Percentiles rank a stretch among this genome's conserved stretches.
Conservation (phyloP, 805 yeast genomes). For the Pichia deserticola region DNA sequence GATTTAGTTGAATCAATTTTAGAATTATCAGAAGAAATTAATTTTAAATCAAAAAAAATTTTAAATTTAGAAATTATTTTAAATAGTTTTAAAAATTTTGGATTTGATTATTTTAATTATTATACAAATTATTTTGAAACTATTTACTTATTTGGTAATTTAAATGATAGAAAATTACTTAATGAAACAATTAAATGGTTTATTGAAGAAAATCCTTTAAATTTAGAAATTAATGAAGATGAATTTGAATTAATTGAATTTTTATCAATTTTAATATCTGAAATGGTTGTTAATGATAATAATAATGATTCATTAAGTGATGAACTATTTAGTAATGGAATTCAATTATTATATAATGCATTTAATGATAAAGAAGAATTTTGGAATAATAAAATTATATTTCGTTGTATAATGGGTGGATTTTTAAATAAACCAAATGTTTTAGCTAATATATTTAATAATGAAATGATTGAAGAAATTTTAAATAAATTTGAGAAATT, state of each 20-base stretch:
- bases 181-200: conserved; percentile 18
- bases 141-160: conserved; percentile 36
- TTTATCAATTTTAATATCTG: conserved; percentile 13
- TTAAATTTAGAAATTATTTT: conserved; percentile 31
- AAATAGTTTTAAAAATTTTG: conserved; percentile 44
- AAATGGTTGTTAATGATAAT: conserved; percentile 9
- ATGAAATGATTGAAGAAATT: conserved; percentile 3
- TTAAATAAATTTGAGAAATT: conserved; percentile 3
- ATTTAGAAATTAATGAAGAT: conserved; percentile 16
- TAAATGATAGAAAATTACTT: conserved; percentile 14
- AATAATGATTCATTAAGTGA: conserved; percentile 8
- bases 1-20: conserved; percentile 73
- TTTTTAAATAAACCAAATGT: conserved; percentile 4
- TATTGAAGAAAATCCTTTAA: conserved; percentile 14
- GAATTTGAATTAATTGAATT: conserved; percentile 20
- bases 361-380: conserved; percentile 11
- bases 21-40: conserved; percentile 62
- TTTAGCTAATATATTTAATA: conserved; percentile 5
- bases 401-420: conserved; percentile 9
- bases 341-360: conserved; percentile 5
- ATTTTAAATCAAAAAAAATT: conserved; percentile 44
- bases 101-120: conserved; percentile 41
- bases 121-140: conserved; percentile 44
- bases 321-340: conserved; percentile 3
- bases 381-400: conserved; percentile 7